phyloP scores from a whole-genome alignment of 495 filamentous ascomycete species.

The Aspergillus carlsbadensis region DNA sequence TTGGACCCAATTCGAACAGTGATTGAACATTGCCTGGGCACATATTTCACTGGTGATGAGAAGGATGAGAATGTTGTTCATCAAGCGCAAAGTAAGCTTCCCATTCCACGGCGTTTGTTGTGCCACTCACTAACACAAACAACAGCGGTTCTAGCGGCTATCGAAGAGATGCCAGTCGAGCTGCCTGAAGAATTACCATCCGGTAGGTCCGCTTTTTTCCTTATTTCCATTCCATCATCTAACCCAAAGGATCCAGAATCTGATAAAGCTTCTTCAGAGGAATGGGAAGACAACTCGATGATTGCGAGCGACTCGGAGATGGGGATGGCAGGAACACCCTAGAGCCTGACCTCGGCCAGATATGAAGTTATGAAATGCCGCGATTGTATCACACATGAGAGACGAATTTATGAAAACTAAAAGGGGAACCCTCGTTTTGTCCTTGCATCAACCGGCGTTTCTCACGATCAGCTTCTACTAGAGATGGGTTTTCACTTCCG shows the following conservation, averaged over 20 bases:
- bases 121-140: slow-evolving; percentile 9
- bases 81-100: slow-evolving; percentile 39
- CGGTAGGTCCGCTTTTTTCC: slow-evolving; percentile 32
- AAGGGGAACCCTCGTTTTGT: slow-evolving; percentile 4
- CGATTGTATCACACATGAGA: slow-evolving; percentile 30
- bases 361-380: slow-evolving; percentile 14
- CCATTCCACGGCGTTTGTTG: neutral
- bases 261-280: slow-evolving; percentile 41
- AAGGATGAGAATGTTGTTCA: slow-evolving; percentile 35
- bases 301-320: slow-evolving; percentile 46
- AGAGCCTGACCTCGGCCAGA: neutral
- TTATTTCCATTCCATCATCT: slow-evolving; percentile 21
- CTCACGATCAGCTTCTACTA: slow-evolving; percentile 13
- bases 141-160: slow-evolving; percentile 30
- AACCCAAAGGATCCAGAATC: slow-evolving; percentile 33
- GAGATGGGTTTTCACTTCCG: slow-evolving; percentile 14
- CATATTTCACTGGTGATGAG: slow-evolving; percentile 42
- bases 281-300: slow-evolving; percentile 46
- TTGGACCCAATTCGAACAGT: slow-evolving; percentile 39
- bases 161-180: slow-evolving; percentile 38
- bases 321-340: slow-evolving; percentile 39
- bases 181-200: slow-evolving; percentile 41
- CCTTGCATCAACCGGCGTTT: slow-evolving; percentile 32
- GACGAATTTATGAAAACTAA: slow-evolving; percentile 27
- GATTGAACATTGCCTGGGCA: slow-evolving; percentile 40